A percentile compares a stretch with the other conserved stretches of the same genome.
Conservation (phyloP, 73 alveolate genomes). For the Durusdinium trenchii region DNA sequence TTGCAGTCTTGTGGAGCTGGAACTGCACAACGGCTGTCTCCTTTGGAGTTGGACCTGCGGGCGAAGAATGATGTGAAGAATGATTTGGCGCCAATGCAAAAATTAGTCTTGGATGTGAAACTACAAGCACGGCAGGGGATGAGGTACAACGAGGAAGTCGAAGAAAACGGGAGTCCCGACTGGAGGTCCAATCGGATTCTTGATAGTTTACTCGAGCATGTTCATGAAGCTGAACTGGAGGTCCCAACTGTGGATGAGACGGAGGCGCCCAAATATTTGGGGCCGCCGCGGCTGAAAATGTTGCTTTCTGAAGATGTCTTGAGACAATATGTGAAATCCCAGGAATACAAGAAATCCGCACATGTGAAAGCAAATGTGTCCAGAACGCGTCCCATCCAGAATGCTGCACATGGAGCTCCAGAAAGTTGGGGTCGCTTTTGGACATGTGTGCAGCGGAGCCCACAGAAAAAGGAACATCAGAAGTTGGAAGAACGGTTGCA, state of each 20-base stretch:
- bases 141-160: slow-evolving; percentile 52
- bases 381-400: slow-evolving; percentile 53
- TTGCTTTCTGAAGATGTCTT: slow-evolving; percentile 72
- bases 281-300: slow-evolving; percentile 67
- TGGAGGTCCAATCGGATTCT: background rate
- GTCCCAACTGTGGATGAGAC: background rate
- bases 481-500: slow-evolving; percentile 36
- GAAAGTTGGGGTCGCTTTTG: slow-evolving; percentile 78
- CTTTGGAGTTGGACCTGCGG: slow-evolving; percentile 65
- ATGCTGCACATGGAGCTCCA: slow-evolving; percentile 59
- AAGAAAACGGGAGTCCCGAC: background rate
- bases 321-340: slow-evolving; percentile 11
- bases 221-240: background rate
- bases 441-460: slow-evolving; percentile 75
- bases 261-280: background rate
- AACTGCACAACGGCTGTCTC: slow-evolving; percentile 44
- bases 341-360: background rate
- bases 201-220: background rate
- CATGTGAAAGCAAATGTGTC: background rate
- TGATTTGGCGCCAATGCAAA: slow-evolving; percentile 78
- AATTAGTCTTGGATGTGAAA: slow-evolving; percentile 58
- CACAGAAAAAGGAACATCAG: slow-evolving; percentile 37
- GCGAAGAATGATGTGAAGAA: slow-evolving; percentile 81
- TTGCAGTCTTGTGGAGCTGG: slow-evolving; percentile 85
- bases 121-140: slow-evolving; percentile 72